Base-by-base conservation (phyloP, 345 rosid species). In the Arabis hirsuta region DNA sequence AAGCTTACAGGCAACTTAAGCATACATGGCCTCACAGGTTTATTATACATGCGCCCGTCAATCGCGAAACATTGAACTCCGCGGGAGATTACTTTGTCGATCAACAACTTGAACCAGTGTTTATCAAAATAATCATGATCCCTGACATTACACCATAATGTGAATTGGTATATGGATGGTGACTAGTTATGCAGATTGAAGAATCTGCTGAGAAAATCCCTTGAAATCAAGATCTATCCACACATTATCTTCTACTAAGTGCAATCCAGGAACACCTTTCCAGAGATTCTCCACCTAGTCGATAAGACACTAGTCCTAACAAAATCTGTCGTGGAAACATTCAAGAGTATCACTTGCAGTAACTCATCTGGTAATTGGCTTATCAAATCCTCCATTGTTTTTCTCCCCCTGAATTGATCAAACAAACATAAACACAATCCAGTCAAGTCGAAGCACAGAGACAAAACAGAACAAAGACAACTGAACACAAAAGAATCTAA, bases 221-320 rank as follows among this genome's bases (percentile, higher is more conserved):
- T 26, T 6, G 5, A 53, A 14, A 29, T 26, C 58, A 53, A 36
- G 9, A 7, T 36, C 7, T 36, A 2, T 36, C 9, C 10, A 36
- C 39, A 36, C 39, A 36, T 32, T 5, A 32, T 36, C 6, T 3
- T 9, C 58, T 27, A 6, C 7, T 12, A 53, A 9, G 57, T 26
- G 7, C 16, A 26, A 12, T 26, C 19, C 57, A 12, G 36, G 36
- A 27, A 26, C 36, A 26, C 57, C 27, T 53, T 54, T 9, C 20
- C 58, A 54, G 14, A 54, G 19, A 13, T 54, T 12, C 39, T 29
- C 58, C 39, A 54, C 29, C 58, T 54, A 4, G 58, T 29, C 20
- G 58, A 29, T 54, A 54, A 54, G 58, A 29, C 58, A 54, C 58
- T 54, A 3, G 39, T 29, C 59, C 39, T 27, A 7, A 54, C 20